Evolutionary conservation across 306 rosid genomes (phyloP).

Genomic region (Oemleria cerasiformis): DNA sequence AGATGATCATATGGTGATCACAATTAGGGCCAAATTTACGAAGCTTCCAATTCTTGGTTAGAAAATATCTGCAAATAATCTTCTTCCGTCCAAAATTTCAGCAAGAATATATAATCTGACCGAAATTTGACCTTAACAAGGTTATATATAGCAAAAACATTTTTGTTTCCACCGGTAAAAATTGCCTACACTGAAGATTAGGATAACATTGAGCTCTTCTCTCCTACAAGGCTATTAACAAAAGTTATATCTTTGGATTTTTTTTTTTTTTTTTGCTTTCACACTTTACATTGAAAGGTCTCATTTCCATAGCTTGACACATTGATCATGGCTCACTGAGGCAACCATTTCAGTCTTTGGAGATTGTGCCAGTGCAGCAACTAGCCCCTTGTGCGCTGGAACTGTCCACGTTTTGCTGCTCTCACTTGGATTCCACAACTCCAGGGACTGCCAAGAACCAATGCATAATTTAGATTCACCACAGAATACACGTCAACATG

Average conservation of each 20-base stretch:
- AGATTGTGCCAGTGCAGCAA: constrained; percentile 45
- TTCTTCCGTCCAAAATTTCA: background rate
- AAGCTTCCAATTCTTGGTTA: too few relatives aligned
- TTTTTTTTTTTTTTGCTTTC: constrained; percentile 2
- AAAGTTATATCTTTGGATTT: background rate
- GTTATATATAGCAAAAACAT: too few relatives aligned
- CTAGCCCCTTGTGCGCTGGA: constrained; percentile 48
- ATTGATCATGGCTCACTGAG: constrained; percentile 56
- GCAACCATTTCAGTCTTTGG: constrained; percentile 42
- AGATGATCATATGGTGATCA: background rate
- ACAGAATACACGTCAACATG: background rate
- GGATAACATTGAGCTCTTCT: background rate
- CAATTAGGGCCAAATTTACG: too few relatives aligned
- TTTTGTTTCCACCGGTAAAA: too few relatives aligned
- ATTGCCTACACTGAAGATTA: background rate
- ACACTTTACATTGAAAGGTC: background rate
- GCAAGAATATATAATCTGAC: too few relatives aligned
- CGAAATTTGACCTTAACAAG: too few relatives aligned
- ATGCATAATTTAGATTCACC: background rate
- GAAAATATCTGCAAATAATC: too few relatives aligned
- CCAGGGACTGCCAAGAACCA: constrained; percentile 40
- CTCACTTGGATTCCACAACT: constrained; percentile 47
- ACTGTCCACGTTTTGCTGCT: constrained; percentile 25
- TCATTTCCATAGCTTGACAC: constrained; percentile 64
- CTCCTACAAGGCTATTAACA: background rate